These are phyloP conservation scores for Immersiella caudata DNA, from an alignment of 495 filamentous ascomycete species.

Conservation along the genomic window DNA sequence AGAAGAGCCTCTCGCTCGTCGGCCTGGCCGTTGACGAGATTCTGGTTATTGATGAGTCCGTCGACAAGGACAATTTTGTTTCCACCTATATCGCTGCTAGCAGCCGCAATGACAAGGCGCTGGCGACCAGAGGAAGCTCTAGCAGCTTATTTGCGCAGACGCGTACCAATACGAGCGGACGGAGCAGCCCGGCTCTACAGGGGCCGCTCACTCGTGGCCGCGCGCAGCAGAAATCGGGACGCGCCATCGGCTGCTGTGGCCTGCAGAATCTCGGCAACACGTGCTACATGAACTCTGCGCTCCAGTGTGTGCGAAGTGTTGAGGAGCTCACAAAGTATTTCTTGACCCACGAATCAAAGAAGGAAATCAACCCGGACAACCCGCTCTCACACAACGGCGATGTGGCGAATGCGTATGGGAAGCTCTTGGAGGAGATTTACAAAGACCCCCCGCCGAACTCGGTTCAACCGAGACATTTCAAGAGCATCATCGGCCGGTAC, in stretches of 20 bases:
- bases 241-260: constrained; percentile 73
- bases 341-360: constrained; percentile 68
- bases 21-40: constrained; percentile 70
- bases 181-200: constrained; percentile 64
- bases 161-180: constrained; percentile 51
- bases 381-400: constrained; percentile 80
- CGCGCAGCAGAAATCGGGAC: constrained; percentile 60
- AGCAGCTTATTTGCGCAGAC: constrained; percentile 36
- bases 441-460: constrained; percentile 60
- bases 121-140: constrained; percentile 38
- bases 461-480: constrained; percentile 76
- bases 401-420: constrained; percentile 79
- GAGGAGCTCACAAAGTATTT: constrained; percentile 93
- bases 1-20: constrained; percentile 59
- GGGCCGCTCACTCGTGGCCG: constrained; percentile 66
- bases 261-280: constrained; percentile 92
- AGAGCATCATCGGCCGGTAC: constrained; percentile 74
- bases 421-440: constrained; percentile 74
- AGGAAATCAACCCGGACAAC: constrained; percentile 82
- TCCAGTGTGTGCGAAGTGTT: constrained; percentile 89
- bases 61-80: constrained; percentile 64
- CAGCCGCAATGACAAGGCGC: constrained; percentile 40
- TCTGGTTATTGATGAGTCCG: constrained; percentile 76
- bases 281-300: constrained; percentile 97
- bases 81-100: constrained; percentile 54